Percentiles rank a stretch among this genome's conserved stretches.
These are phyloP conservation scores for Solanum pimpinellifolium DNA, from an alignment of 257 asterid species.

Conservation along the genomic window DNA sequence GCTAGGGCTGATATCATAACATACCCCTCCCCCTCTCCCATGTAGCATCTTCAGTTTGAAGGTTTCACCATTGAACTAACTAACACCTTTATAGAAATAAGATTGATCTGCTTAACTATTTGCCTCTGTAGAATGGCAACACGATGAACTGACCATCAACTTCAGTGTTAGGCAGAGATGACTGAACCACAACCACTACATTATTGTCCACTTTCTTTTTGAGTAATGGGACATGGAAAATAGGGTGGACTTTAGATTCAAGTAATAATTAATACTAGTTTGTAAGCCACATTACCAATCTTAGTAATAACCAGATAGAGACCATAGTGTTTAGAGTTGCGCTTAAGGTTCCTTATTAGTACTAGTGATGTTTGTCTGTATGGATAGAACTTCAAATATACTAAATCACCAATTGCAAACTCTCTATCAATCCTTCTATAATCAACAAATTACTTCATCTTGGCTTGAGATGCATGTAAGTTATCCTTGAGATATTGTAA, in stretches of 20 bases:
- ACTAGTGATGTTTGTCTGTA: background rate
- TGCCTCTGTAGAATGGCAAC: background rate
- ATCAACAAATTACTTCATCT: background rate
- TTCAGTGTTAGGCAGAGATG: background rate
- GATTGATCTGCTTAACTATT: background rate
- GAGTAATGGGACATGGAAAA: background rate
- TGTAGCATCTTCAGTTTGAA: background rate
- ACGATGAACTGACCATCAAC: background rate
- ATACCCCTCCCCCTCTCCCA: background rate
- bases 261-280: background rate
- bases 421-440: background rate
- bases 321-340: background rate
- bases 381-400: background rate
- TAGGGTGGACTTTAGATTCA: background rate
- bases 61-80: background rate
- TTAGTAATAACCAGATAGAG: background rate
- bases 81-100: background rate
- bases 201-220: background rate
- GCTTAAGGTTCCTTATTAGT: background rate
- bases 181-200: background rate
- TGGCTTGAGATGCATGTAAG: background rate
- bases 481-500: background rate
- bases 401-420: background rate
- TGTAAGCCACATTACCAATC: background rate
- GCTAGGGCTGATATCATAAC: background rate